These are phyloP conservation scores for Thecamonas trahens DNA, from an alignment of 78 protist genomes.

Conservation along the genomic window DNA sequence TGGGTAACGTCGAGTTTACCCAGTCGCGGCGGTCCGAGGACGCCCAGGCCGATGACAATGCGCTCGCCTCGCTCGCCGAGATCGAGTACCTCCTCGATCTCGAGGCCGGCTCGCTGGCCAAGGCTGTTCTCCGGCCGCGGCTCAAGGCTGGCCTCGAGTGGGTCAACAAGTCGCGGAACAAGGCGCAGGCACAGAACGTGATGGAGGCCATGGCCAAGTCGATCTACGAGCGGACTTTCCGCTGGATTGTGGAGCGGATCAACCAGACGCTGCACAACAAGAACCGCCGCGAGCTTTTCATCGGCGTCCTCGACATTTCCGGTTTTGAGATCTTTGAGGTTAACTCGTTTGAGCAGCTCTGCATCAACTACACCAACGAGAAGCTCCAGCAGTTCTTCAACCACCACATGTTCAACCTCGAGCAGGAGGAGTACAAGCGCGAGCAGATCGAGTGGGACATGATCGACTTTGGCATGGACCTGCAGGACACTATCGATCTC, in stretches of 20 bases:
- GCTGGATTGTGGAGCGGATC: slow-evolving; percentile 68
- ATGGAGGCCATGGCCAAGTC: slow-evolving; percentile 74
- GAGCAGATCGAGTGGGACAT: slow-evolving; percentile 83
- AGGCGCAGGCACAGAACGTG: neutral
- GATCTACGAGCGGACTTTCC: slow-evolving; percentile 73
- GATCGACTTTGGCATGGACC: slow-evolving; percentile 81
- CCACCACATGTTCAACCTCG: slow-evolving; percentile 85
- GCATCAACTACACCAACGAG: slow-evolving; percentile 96
- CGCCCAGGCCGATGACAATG: slow-evolving; percentile 16
- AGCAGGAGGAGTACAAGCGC: slow-evolving; percentile 81
- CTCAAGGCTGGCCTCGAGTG: neutral
- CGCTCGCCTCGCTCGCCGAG: neutral
- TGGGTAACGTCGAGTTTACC: slow-evolving; percentile 43
- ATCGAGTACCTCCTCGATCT: neutral
- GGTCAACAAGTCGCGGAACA: neutral
- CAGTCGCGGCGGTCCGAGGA: neutral
- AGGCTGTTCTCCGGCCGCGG: neutral
- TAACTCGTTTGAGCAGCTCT: slow-evolving; percentile 91
- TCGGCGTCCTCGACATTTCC: slow-evolving; percentile 85
- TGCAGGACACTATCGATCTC: slow-evolving; percentile 80
- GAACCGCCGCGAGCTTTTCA: slow-evolving; percentile 24
- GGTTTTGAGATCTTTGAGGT: slow-evolving; percentile 87
- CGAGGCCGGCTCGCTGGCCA: neutral
- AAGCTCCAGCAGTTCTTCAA: slow-evolving; percentile 96
- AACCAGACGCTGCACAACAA: slow-evolving; percentile 35